phyloP scores from a whole-genome alignment of 148 eudicot species.

The Cornus suecica region DNA sequence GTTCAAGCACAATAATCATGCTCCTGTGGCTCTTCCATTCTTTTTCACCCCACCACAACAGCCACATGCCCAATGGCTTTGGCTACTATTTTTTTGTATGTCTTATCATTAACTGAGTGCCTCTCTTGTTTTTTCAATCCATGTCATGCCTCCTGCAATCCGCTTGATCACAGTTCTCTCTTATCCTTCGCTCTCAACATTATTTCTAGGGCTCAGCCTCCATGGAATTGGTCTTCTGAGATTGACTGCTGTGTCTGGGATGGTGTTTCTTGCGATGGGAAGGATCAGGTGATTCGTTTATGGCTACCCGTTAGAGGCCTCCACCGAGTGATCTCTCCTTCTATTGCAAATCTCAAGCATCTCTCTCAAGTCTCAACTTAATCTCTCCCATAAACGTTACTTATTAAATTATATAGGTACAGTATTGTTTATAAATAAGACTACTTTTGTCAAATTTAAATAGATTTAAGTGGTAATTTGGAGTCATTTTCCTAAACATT shows the following conservation, averaged over 20 bases:
- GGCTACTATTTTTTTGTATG: no score
- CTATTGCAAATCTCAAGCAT: slow-evolving; percentile 42
- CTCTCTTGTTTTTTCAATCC: slow-evolving; percentile 24
- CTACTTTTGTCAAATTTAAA: no score
- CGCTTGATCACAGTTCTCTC: slow-evolving; percentile 47
- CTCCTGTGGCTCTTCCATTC: slow-evolving; percentile 26
- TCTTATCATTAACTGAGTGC: slow-evolving; percentile 15
- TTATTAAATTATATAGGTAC: no score
- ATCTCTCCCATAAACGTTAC: slow-evolving; percentile 71
- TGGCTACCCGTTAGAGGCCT: slow-evolving; percentile 51
- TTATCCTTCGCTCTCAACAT: slow-evolving; percentile 32
- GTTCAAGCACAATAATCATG: slow-evolving; percentile 46
- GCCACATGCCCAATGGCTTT: slow-evolving; percentile 1
- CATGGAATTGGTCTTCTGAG: slow-evolving; percentile 50
- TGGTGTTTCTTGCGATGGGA: slow-evolving; percentile 54
- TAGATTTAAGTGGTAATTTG: no score
- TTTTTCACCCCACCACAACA: slow-evolving; percentile 23
- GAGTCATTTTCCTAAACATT: no score
- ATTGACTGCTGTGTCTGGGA: slow-evolving; percentile 77
- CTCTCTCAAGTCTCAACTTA: slow-evolving; percentile 58
- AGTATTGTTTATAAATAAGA: no score
- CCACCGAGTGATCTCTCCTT: slow-evolving; percentile 37
- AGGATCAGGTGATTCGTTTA: slow-evolving; percentile 41
- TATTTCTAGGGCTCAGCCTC: slow-evolving; percentile 27
- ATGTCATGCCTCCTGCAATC: slow-evolving; percentile 44